Conservation (phyloP, 2,329 filamentous ascomycete species). For the Magnaporthales sp. region DNA sequence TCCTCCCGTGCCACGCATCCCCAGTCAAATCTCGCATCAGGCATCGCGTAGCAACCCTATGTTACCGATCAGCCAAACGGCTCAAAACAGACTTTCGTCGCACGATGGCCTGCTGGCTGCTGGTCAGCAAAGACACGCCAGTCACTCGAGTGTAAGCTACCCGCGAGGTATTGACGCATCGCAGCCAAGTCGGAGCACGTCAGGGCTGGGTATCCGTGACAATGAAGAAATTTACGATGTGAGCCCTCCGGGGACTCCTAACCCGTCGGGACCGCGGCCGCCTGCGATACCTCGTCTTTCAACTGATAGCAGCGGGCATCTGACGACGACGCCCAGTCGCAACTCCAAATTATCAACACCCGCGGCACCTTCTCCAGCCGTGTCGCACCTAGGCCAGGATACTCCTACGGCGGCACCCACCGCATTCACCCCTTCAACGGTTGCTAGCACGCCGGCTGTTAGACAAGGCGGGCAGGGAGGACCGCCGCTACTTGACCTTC, state of each 20-base stretch:
- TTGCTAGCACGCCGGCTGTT: not conserved
- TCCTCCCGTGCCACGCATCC: not conserved
- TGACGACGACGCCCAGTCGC: conserved; percentile 9
- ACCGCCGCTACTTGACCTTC: conserved; percentile 18
- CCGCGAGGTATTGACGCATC: not conserved
- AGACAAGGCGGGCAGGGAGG: conserved; percentile 1
- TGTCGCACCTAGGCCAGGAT: conserved; percentile 1
- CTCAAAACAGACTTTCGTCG: not conserved
- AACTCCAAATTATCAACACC: not conserved
- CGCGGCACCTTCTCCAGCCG: not conserved
- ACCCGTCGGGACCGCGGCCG: conserved; percentile 7
- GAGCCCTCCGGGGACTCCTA: conserved; percentile 35
- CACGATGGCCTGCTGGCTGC: not conserved
- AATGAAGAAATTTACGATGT: conserved; percentile 36
- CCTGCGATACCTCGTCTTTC: not conserved
- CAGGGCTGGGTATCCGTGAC: conserved; percentile 3
- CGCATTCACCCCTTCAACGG: conserved; percentile 1
- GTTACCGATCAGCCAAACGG: not conserved
- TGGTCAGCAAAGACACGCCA: conserved; percentile 24
- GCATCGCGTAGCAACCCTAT: not conserved
- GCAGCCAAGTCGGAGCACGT: conserved; percentile 10
- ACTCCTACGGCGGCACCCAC: conserved; percentile 5
- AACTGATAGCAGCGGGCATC: not conserved
- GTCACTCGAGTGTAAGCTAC: conserved; percentile 20
- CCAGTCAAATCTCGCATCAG: not conserved